These are phyloP conservation scores for Citrus australasica DNA, from an alignment of 345 rosid species.

Conservation along the genomic window DNA sequence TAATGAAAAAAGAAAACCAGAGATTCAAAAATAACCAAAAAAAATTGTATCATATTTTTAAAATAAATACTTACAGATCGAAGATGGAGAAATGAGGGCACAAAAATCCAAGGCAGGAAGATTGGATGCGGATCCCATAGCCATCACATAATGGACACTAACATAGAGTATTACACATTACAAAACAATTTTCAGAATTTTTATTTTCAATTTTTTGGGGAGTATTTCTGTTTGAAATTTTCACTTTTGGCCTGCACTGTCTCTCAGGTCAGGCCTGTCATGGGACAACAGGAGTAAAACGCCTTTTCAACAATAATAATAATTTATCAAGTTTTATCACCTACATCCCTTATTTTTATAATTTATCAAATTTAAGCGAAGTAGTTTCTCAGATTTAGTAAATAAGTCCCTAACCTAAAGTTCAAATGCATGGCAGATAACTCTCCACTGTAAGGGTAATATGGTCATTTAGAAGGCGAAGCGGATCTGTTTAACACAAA, in stretches of 20 bases:
- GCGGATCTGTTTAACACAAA: neutral
- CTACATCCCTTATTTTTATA: neutral
- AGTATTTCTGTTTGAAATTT: neutral
- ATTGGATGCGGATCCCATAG: constrained; percentile 22
- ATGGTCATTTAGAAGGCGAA: neutral
- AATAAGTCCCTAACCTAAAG: neutral
- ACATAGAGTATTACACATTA: neutral
- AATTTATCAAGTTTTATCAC: neutral
- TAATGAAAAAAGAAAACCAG: neutral
- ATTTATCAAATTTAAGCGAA: neutral
- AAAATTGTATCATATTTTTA: neutral
- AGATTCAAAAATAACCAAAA: constrained; percentile 2
- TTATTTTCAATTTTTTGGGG: neutral
- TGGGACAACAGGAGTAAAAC: neutral
- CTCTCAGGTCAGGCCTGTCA: constrained; percentile 9
- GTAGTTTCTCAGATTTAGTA: neutral
- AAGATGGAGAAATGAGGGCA: constrained; percentile 11
- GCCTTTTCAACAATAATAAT: neutral
- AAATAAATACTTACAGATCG: constrained; percentile 40
- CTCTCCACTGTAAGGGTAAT: neutral
- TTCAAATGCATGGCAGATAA: no score
- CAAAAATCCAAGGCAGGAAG: neutral
- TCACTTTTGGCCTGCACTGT: constrained; percentile 22
- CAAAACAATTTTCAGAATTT: constrained; percentile 7
- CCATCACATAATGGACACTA: neutral